A percentile compares a stretch with the other conserved stretches of the same genome.
These are phyloP conservation scores for Gastrolobium bilobum DNA, from an alignment of 306 rosid species.

Conservation along the genomic window DNA sequence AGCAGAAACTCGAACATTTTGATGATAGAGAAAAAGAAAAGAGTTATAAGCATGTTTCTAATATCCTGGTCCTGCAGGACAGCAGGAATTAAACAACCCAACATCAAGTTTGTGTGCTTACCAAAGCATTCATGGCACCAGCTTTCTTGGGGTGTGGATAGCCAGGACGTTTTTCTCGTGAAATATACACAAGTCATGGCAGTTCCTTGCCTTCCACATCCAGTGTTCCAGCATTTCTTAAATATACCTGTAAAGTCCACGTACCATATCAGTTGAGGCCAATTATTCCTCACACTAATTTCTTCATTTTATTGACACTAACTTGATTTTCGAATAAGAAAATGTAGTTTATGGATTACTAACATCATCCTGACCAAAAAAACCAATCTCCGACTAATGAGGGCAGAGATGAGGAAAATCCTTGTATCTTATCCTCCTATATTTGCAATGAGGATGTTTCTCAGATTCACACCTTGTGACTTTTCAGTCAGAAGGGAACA, in stretches of 20 bases:
- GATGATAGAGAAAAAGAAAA: slow-evolving; percentile 24
- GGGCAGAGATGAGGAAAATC: no score
- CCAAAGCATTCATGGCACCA: slow-evolving; percentile 83
- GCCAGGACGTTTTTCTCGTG: slow-evolving; percentile 76
- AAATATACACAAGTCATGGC: slow-evolving; percentile 37
- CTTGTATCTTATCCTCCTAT: no score
- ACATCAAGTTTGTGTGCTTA: slow-evolving; percentile 43
- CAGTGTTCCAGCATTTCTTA: slow-evolving; percentile 46
- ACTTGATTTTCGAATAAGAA: background rate
- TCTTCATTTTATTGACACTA: background rate
- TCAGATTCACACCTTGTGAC: no score
- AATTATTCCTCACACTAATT: background rate
- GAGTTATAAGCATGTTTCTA: slow-evolving; percentile 5
- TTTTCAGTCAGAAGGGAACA: no score
- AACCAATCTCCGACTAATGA: no score
- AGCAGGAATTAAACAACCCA: slow-evolving; percentile 8
- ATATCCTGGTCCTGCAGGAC: background rate
- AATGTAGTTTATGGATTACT: background rate
- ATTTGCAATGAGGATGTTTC: no score
- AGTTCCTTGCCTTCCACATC: slow-evolving; percentile 67
- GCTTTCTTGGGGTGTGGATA: slow-evolving; percentile 85
- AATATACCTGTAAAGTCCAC: slow-evolving; percentile 40
- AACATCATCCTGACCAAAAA: no score
- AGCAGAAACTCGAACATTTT: slow-evolving; percentile 59
- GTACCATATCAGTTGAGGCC: background rate